phyloP scores from a whole-genome alignment of 1,284 basidiomycete genomes.

The Fistulinella staudtii region DNA sequence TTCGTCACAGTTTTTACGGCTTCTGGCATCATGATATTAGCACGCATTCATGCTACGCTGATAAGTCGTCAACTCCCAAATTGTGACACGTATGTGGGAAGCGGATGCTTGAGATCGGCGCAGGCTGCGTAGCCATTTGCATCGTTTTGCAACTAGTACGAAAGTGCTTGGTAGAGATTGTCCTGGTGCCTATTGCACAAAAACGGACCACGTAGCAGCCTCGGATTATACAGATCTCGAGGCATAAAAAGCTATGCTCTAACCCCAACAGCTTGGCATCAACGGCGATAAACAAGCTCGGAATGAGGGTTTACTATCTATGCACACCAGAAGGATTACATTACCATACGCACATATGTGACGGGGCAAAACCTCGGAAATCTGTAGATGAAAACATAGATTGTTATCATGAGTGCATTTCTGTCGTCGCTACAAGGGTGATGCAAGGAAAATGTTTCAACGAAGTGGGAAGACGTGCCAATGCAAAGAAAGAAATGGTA shows the following conservation, averaged over 20 bases:
- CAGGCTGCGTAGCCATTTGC: no score
- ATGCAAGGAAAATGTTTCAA: background rate
- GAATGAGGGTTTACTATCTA: background rate
- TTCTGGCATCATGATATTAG: no score
- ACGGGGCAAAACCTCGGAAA: background rate
- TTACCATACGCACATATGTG: background rate
- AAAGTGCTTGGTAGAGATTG: no score
- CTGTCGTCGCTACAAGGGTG: background rate
- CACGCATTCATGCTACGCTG: no score
- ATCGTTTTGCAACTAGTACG: no score
- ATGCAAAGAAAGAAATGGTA: background rate
- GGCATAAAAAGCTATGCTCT: background rate
- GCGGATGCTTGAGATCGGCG: no score
- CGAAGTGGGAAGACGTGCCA: background rate
- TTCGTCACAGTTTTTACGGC: no score
- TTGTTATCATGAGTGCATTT: constrained; percentile 3
- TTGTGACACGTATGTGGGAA: no score
- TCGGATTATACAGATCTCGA: no score
- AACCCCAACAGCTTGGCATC: background rate
- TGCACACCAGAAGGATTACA: constrained; percentile 2
- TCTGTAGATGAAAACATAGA: constrained; percentile 3
- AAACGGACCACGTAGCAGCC: no score
- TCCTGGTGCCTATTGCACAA: no score
- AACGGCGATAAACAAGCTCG: background rate
- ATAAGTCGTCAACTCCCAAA: no score